phyloP scores from a whole-genome alignment of 2,329 filamentous ascomycete species.

The Raffaelea arxii region DNA sequence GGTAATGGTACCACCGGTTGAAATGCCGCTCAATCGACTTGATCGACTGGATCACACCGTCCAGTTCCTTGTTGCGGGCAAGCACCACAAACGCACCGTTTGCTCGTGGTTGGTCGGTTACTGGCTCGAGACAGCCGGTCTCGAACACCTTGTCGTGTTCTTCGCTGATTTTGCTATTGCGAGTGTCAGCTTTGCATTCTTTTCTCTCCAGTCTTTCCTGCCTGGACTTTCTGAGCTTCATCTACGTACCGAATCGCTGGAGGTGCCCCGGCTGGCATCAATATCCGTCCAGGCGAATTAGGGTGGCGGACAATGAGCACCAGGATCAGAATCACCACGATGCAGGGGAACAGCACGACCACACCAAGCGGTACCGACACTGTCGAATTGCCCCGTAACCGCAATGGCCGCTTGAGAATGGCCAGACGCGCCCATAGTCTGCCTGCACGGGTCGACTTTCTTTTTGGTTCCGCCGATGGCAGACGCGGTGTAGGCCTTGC shows the following conservation, averaged over 20 bases:
- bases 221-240: neutral
- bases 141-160: constrained; percentile 96
- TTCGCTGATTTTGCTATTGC: constrained; percentile 97
- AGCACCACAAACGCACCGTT: constrained; percentile 95
- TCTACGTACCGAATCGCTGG: constrained; percentile 72
- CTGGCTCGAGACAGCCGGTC: constrained; percentile 74
- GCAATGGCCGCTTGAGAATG: constrained; percentile 79
- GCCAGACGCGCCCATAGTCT: constrained; percentile 46
- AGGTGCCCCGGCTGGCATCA: constrained; percentile 81
- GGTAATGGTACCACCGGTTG: constrained; percentile 98
- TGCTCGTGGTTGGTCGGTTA: constrained; percentile 68
- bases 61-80: constrained; percentile 90
- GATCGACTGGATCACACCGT: constrained; percentile 90
- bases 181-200: no score
- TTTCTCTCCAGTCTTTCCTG: no score
- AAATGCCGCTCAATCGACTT: constrained; percentile 98
- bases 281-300: constrained; percentile 66
- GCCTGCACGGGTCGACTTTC: constrained; percentile 27
- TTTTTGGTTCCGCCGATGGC: constrained; percentile 43
- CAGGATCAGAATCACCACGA: constrained; percentile 85
- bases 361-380: constrained; percentile 88
- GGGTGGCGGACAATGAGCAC: constrained; percentile 85
- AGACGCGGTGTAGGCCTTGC: constrained; percentile 30
- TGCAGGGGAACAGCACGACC: constrained; percentile 83
- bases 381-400: constrained; percentile 82